Evolutionary conservation across 768 basidiomycete genomes (phyloP).

Genomic region (Mycena latifolia): DNA sequence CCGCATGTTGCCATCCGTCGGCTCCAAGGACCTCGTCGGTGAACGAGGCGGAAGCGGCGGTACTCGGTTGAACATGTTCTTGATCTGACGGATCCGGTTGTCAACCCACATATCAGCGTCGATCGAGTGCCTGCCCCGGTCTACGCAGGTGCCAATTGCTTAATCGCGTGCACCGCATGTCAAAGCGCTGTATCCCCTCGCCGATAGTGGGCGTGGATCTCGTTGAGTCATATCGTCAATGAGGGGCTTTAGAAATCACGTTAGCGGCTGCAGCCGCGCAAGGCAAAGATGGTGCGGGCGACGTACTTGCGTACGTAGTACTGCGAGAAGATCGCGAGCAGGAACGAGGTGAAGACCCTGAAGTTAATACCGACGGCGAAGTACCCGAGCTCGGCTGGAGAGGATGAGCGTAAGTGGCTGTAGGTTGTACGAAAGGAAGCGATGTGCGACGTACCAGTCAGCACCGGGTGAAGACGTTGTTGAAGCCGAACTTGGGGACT

Average conservation of each 20-base stretch:
- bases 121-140: neutral
- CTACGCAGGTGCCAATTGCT: neutral
- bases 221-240: too few relatives aligned
- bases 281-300: too few relatives aligned
- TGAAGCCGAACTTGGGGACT: constrained; percentile 61
- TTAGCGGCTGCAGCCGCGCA: too few relatives aligned
- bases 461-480: constrained; percentile 56
- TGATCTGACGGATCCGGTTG: neutral
- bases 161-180: neutral
- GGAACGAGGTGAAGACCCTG: constrained; percentile 37
- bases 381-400: constrained; percentile 31
- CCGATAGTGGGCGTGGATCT: too few relatives aligned
- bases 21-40: too few relatives aligned
- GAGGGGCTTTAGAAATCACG: too few relatives aligned
- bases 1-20: too few relatives aligned
- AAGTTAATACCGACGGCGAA: constrained; percentile 58
- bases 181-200: too few relatives aligned
- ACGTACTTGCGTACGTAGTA: constrained; percentile 50
- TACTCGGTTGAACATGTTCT: neutral
- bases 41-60: neutral
- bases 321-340: constrained; percentile 48
- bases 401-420: too few relatives aligned
- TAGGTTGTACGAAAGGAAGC: too few relatives aligned
- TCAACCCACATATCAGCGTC: neutral
- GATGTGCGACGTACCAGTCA: too few relatives aligned